Conservation (phyloP, 805 yeast genomes). For the Wickerhamiella occidentalis region DNA sequence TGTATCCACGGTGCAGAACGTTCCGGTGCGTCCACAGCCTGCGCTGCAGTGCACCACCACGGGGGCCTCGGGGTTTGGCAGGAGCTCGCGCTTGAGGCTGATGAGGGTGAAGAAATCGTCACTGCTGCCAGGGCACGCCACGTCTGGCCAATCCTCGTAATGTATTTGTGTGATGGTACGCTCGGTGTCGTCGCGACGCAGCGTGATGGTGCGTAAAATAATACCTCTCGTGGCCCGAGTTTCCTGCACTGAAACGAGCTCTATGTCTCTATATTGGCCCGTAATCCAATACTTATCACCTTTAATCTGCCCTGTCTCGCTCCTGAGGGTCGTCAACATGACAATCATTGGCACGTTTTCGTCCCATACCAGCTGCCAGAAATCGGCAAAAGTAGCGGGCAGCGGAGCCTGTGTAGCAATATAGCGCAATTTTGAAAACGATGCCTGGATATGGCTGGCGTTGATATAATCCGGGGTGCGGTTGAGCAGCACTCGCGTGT, state of each 20-base stretch:
- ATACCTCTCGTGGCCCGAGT: constrained; percentile 26
- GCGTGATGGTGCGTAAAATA: constrained; percentile 28
- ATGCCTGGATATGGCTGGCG: constrained; percentile 54
- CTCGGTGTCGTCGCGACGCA: constrained; percentile 18
- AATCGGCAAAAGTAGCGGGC: constrained; percentile 65
- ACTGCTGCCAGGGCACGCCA: constrained; percentile 52
- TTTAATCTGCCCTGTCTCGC: constrained; percentile 71
- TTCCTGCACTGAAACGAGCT: constrained; percentile 23
- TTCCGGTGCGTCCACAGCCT: constrained; percentile 96
- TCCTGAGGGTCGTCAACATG: constrained; percentile 58
- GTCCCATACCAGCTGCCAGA: constrained; percentile 67
- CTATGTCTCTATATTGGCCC: constrained; percentile 35
- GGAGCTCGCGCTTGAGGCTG: constrained; percentile 34
- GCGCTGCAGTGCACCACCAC: constrained; percentile 85
- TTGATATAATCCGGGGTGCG: constrained; percentile 54
- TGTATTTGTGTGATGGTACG: constrained; percentile 63
- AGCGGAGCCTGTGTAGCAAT: constrained; percentile 95
- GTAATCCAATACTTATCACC: constrained; percentile 79
- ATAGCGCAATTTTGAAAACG: constrained; percentile 34
- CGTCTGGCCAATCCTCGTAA: constrained; percentile 74
- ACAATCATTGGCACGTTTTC: constrained; percentile 55
- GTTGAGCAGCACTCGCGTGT: constrained; percentile 58
- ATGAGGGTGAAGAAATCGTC: constrained; percentile 50
- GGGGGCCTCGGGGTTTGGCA: constrained; percentile 15
- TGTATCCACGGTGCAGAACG: constrained; percentile 42